These are phyloP conservation scores for Tetradesmus obliquus DNA, from an alignment of 139 green algal genomes.

Conservation along the genomic window DNA sequence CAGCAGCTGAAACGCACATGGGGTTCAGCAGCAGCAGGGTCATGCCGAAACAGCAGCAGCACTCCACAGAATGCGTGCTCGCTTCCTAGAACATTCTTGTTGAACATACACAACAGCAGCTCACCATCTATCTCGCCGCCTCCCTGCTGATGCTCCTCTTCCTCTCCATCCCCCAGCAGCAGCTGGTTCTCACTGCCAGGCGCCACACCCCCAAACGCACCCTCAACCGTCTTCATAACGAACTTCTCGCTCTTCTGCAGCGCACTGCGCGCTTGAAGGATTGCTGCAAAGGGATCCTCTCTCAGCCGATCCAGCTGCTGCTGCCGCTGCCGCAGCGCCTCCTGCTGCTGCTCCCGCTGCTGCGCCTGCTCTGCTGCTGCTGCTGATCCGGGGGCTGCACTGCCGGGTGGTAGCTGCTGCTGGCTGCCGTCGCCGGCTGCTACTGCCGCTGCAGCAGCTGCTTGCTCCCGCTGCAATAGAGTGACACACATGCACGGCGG, in stretches of 20 bases:
- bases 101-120: neutral
- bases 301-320: constrained; percentile 53
- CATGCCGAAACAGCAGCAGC: no score
- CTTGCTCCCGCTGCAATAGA: neutral
- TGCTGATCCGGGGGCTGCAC: neutral
- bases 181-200: constrained; percentile 44
- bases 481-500: no score
- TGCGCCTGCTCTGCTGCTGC: neutral
- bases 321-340: constrained; percentile 22
- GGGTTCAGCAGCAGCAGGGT: no score
- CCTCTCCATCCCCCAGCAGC: constrained; percentile 15
- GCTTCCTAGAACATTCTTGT: no score
- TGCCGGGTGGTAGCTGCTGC: neutral
- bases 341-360: constrained; percentile 30
- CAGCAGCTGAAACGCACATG: no score
- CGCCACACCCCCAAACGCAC: constrained; percentile 43
- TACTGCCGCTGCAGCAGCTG: constrained; percentile 10
- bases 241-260: constrained; percentile 52
- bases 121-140: constrained; percentile 1
- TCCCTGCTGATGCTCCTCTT: neutral
- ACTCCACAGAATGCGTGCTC: no score
- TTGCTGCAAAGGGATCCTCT: constrained; percentile 58
- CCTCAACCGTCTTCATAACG: constrained; percentile 45
- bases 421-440: neutral
- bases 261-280: constrained; percentile 52